Percentiles rank a stretch among this genome's conserved stretches.
These are phyloP conservation scores for Pseudopithomyces chartarum DNA, from an alignment of 2,329 filamentous ascomycete genomes.

Conservation along the genomic window DNA sequence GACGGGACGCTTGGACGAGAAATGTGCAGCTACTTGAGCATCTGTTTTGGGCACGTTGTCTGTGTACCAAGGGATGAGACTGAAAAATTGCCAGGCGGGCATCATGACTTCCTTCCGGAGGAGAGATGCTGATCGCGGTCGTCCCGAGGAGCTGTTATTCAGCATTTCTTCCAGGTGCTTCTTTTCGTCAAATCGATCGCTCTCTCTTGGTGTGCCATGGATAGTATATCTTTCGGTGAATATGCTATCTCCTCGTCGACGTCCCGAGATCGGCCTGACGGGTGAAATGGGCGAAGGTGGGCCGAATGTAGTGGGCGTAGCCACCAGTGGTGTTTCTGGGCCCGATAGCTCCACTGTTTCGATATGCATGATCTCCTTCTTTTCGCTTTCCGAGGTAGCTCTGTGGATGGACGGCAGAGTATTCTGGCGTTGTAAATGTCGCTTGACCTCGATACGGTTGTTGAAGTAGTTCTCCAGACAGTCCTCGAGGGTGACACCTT, in stretches of 20 bases:
- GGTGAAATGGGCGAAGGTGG: constrained; percentile 32
- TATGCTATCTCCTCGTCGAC: constrained; percentile 55
- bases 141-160: constrained; percentile 36
- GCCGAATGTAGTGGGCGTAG: constrained; percentile 37
- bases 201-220: constrained; percentile 48
- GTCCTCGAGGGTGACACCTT: constrained; percentile 80
- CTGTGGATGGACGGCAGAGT: constrained; percentile 58
- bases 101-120: constrained; percentile 83
- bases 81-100: constrained; percentile 97
- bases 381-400: constrained; percentile 35
- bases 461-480: constrained; percentile 96
- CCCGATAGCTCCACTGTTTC: constrained; percentile 49
- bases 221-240: constrained; percentile 52
- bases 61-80: constrained; percentile 93
- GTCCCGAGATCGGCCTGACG: constrained; percentile 33
- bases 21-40: constrained; percentile 84
- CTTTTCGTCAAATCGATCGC: constrained; percentile 57
- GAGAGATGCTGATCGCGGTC: constrained; percentile 48
- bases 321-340: constrained; percentile 40
- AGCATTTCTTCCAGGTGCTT: constrained; percentile 48
- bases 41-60: constrained; percentile 68
- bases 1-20: constrained; percentile 79
- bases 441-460: constrained; percentile 84
- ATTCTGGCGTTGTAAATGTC: constrained; percentile 69
- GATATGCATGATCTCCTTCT: constrained; percentile 47